Base-by-base conservation (phyloP, 495 filamentous ascomycete genomes). In the Aspergillus olivimuriae region DNA sequence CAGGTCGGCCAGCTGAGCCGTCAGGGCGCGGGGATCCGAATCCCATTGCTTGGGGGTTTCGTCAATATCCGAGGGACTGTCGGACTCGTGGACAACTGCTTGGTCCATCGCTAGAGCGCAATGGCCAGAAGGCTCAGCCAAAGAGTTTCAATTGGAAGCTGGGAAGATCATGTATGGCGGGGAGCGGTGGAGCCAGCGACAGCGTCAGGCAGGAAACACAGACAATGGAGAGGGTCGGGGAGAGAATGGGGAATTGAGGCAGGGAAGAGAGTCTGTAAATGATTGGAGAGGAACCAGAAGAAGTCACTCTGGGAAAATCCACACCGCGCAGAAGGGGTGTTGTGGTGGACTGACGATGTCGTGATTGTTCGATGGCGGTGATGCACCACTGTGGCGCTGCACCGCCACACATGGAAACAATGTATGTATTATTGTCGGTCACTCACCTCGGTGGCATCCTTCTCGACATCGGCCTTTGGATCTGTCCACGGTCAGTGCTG, bases 31-130 rank as follows among this genome's bases (percentile, higher is more conserved):
- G 40, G 57, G 55, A 39, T 69, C 66, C n/a, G 62, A 65, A 21
- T 57, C 63, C 64, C 63, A 70, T 7, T 46, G 47, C 40, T 61
- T 70, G 41, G 57, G 57, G 52, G 63, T 62, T 34, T 68, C 65
- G 46, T 70, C 67, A 24, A 61, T 52, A 10, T 70, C 65, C 15
- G 63, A 68, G 16, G 50, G 48, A 46, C 50, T 65, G 47, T 61
- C 68, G 16, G 66, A 65, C 43, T 71, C 68, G 34, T 48, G 56
- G 58, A 58, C 34, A 21, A 45, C 55, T 58, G 46, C 48, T 30
- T 43, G 47, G 45, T 69, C 64, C 68, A 71, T 71, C 34, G 50
- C 45, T 48, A 43, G 31, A 14, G 37, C 32, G 37, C 38, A 48
- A 45, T 38, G 44, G 37, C 30, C 41, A 14, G 22, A 38, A 37